Evolutionary conservation across 2,329 filamentous ascomycete species (phyloP).

Genomic region (Macrophomina phaseolina): DNA sequence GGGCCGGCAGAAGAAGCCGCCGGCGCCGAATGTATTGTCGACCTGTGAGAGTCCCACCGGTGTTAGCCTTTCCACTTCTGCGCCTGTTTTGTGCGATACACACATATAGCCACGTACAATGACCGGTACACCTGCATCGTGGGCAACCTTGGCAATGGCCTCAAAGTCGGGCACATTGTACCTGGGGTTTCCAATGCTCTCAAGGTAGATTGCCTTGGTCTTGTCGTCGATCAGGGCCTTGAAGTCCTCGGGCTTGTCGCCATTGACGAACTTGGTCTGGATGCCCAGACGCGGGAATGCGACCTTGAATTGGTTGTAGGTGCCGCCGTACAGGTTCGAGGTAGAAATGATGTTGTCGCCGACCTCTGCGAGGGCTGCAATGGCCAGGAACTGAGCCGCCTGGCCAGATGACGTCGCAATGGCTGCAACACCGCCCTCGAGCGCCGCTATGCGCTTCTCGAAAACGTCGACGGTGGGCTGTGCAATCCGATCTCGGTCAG

Average conservation of each 20-base stretch:
- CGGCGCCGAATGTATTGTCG: constrained; percentile 95
- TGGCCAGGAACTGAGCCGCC: constrained; percentile 89
- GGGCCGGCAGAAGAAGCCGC: constrained; percentile 84
- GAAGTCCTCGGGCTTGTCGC: constrained; percentile 80
- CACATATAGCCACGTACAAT: constrained; percentile 44
- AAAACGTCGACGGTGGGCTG: constrained; percentile 94
- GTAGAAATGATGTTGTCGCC: constrained; percentile 96
- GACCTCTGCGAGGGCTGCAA: constrained; percentile 79
- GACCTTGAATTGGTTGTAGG: constrained; percentile 97
- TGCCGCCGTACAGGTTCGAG: constrained; percentile 89
- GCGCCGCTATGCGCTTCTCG: constrained; percentile 93
- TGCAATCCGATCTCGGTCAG: constrained; percentile 1
- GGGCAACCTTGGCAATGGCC: constrained; percentile 81
- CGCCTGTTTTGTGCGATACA: not conserved
- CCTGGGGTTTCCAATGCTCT: constrained; percentile 91
- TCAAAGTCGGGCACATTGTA: constrained; percentile 94
- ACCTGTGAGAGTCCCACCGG: constrained; percentile 55
- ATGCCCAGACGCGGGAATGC: constrained; percentile 86
- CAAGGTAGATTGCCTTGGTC: constrained; percentile 90
- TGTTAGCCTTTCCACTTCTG: constrained; percentile 1
- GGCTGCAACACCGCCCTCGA: constrained; percentile 89
- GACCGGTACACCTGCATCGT: constrained; percentile 65
- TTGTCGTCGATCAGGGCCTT: constrained; percentile 84
- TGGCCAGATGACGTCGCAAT: constrained; percentile 87
- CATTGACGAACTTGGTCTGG: constrained; percentile 82